Percentiles rank a stretch among this genome's conserved stretches.
Evolutionary conservation across 2,329 filamentous ascomycete species (phyloP).

Genomic region (Geosmithia flava): DNA sequence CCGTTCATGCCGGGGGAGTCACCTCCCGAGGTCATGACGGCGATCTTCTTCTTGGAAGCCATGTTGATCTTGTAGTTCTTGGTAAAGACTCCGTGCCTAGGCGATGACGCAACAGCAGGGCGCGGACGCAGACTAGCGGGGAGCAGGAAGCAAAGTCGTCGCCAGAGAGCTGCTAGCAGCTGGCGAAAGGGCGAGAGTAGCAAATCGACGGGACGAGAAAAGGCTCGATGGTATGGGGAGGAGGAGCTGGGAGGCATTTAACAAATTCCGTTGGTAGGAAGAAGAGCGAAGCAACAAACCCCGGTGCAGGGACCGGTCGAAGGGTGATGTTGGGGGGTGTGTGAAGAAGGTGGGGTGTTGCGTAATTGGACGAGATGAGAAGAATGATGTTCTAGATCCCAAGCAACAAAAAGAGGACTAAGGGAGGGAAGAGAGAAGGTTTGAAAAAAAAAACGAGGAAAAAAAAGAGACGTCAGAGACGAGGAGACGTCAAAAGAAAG

Average conservation of each 20-base stretch:
- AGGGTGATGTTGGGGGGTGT: too few species aligned
- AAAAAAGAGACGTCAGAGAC: neutral
- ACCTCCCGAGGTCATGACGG: constrained; percentile 87
- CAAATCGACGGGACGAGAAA: constrained; percentile 16
- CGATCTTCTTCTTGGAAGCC: constrained; percentile 55
- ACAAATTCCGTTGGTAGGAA: neutral
- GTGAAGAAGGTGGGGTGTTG: too few species aligned
- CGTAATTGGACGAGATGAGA: too few species aligned
- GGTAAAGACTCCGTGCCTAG: neutral
- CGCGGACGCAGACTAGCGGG: neutral
- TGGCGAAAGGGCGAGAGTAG: constrained; percentile 13
- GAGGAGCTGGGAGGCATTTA: constrained; percentile 12
- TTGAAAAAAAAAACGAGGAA: neutral
- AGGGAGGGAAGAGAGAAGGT: neutral
- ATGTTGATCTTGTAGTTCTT: constrained; percentile 12
- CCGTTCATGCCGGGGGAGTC: constrained; percentile 95
- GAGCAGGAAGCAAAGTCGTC: constrained; percentile 8
- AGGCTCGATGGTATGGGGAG: constrained; percentile 11
- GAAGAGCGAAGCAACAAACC: neutral
- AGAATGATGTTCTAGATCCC: too few species aligned
- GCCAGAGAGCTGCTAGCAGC: constrained; percentile 14
- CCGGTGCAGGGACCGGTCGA: too few species aligned
- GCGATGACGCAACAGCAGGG: neutral
- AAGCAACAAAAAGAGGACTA: too few species aligned
- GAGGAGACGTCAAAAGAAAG: neutral